phyloP scores from a whole-genome alignment of 2,329 filamentous ascomycete species.

The Pseudocercospora ulei region DNA sequence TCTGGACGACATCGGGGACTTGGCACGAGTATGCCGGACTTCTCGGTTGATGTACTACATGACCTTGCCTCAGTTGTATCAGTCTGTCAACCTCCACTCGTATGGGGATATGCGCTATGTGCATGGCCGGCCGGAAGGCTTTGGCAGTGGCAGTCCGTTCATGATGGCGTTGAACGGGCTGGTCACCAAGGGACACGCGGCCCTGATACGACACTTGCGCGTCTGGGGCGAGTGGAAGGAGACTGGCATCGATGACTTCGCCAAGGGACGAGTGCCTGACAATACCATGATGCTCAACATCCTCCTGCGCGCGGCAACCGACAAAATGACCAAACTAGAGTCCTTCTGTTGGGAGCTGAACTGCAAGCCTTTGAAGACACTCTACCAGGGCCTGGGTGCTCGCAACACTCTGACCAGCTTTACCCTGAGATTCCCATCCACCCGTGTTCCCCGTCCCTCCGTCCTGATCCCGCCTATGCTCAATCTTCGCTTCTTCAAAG shows the following conservation, averaged over 20 bases:
- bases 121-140: conserved; percentile 50
- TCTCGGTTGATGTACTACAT: conserved; percentile 56
- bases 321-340: conserved; percentile 49
- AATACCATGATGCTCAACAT: conserved; percentile 56
- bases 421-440: conserved; percentile 48
- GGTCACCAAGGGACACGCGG: conserved; percentile 47
- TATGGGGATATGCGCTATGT: conserved; percentile 52
- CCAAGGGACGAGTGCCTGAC: conserved; percentile 52
- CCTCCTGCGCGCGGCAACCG: conserved; percentile 49
- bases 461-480: conserved; percentile 49
- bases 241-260: conserved; percentile 49
- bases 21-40: conserved; percentile 51
- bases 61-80: conserved; percentile 53
- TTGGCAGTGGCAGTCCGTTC: conserved; percentile 54
- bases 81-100: conserved; percentile 47
- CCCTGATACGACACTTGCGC: conserved; percentile 46
- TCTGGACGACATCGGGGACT: conserved; percentile 50
- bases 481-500: conserved; percentile 45
- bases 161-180: conserved; percentile 54
- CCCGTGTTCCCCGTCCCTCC: conserved; percentile 49
- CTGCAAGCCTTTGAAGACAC: conserved; percentile 50
- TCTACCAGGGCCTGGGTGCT: conserved; percentile 49
- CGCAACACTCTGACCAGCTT: conserved; percentile 45
- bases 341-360: conserved; percentile 54
- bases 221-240: conserved; percentile 51